Evolutionary conservation across 208 protist species (phyloP).

Genomic region (Acanthamoeba divionensis): DNA sequence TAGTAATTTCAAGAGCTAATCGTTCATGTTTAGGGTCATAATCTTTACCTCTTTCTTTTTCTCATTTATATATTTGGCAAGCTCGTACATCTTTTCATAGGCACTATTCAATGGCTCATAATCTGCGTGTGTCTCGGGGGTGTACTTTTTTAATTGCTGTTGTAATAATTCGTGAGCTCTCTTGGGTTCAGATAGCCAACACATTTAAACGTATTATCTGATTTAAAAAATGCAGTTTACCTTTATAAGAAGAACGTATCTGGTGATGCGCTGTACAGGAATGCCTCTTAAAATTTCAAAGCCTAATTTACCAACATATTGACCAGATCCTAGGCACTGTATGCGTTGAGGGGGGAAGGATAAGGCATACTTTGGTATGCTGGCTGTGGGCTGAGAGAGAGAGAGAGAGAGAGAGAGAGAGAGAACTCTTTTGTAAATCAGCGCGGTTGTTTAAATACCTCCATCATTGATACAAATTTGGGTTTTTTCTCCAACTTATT

Average conservation of each 20-base stretch:
- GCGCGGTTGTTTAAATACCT: neutral
- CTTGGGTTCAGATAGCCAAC: neutral
- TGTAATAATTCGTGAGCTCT: neutral
- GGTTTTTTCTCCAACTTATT: constrained; percentile 19
- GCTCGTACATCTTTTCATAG: constrained; percentile 28
- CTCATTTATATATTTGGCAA: constrained; percentile 41
- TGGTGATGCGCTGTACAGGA: constrained; percentile 8
- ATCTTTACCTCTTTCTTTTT: constrained; percentile 13
- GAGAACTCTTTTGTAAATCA: neutral
- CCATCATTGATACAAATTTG: neutral
- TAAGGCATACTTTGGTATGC: neutral
- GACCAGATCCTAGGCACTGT: neutral
- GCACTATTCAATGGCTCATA: neutral
- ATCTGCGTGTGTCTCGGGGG: neutral
- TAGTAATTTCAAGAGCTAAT: neutral
- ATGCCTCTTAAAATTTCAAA: neutral
- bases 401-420: neutral
- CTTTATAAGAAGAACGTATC: constrained; percentile 15
- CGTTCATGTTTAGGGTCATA: neutral
- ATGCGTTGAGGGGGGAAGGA: neutral
- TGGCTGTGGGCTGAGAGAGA: neutral
- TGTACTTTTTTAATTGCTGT: constrained; percentile 33
- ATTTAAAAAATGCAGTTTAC: neutral
- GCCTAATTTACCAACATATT: constrained; percentile 1
- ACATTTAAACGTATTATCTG: too few relatives aligned